Percentiles rank a stretch among this genome's conserved stretches.
Conservation (phyloP, 2,329 filamentous ascomycete genomes). For the Scytalidium sp. region DNA sequence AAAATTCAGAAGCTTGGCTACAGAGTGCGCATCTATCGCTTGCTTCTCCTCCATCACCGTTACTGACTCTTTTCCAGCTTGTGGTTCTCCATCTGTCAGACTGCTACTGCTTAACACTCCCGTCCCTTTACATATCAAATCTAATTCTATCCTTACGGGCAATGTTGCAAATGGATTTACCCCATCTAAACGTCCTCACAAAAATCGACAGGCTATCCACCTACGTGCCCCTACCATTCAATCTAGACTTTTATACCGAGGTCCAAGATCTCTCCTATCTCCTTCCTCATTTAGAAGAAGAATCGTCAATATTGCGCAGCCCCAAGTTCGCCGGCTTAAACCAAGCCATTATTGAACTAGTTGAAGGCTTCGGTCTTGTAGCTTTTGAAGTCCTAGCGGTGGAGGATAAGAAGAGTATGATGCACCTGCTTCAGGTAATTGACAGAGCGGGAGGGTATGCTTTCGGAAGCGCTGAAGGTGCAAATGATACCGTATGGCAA, state of each 20-base stretch:
- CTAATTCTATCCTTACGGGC: conserved; percentile 88
- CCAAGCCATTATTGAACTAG: conserved; percentile 78
- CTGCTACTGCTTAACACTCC: conserved; percentile 87
- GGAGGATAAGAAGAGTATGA: conserved; percentile 97
- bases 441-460: conserved; percentile 92
- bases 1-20: conserved; percentile 88
- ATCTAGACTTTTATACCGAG: conserved; percentile 95
- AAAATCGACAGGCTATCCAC: conserved; percentile 93
- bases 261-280: conserved; percentile 90
- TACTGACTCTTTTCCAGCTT: conserved; percentile 55
- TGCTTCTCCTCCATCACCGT: conserved; percentile 1
- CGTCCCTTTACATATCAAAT: conserved; percentile 92
- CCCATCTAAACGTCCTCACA: conserved; percentile 91
- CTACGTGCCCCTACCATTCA: conserved; percentile 87
- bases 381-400: conserved; percentile 91
- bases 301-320: conserved; percentile 66
- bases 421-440: conserved; percentile 82
- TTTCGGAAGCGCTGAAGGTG: conserved; percentile 85
- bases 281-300: conserved; percentile 73
- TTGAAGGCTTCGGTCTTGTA: conserved; percentile 87
- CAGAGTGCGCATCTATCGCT: conserved; percentile 61
- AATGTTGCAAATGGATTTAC: conserved; percentile 98
- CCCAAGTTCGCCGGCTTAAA: conserved; percentile 84
- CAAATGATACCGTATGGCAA: conserved; percentile 97
- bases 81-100: conserved; percentile 93